Conservation (phyloP, 805 yeast genomes). For the Barnettozyma pratensis region DNA sequence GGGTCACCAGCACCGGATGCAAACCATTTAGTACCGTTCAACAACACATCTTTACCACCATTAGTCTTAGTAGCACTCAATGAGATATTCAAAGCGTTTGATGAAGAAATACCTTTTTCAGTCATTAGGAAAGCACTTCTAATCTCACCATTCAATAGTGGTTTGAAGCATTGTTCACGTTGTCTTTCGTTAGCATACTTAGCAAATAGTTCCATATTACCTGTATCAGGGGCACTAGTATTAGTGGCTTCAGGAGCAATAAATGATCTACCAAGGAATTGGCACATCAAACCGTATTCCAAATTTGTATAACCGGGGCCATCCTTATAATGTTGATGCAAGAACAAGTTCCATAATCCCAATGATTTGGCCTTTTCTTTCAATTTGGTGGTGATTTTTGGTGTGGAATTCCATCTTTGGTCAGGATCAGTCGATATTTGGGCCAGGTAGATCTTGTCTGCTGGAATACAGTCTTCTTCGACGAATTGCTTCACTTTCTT, state of each 20-base stretch:
- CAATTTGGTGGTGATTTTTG: constrained; percentile 44
- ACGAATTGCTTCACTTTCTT: constrained; percentile 43
- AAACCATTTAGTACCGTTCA: constrained; percentile 66
- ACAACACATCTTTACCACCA: constrained; percentile 39
- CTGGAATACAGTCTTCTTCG: constrained; percentile 52
- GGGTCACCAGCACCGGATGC: constrained; percentile 71
- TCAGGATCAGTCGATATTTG: constrained; percentile 37
- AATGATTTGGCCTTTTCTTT: constrained; percentile 45
- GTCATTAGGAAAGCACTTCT: constrained; percentile 64
- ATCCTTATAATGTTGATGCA: constrained; percentile 36
- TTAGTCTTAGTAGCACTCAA: constrained; percentile 33
- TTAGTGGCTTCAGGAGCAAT: constrained; percentile 58
- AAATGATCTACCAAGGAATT: constrained; percentile 49
- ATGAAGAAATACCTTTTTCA: constrained; percentile 53
- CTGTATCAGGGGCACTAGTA: constrained; percentile 60
- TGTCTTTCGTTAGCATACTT: constrained; percentile 37
- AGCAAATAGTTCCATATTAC: constrained; percentile 43
- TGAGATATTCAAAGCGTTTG: constrained; percentile 57
- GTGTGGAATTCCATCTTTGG: constrained; percentile 42
- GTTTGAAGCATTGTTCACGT: constrained; percentile 44
- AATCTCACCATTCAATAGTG: constrained; percentile 48
- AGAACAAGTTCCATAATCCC: constrained; percentile 59
- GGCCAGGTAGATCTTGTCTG: constrained; percentile 38
- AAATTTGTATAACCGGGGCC: constrained; percentile 57
- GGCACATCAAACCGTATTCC: constrained; percentile 64